Evolutionary conservation across 1,139 yeast genomes (phyloP), one percentile per base, ranked within the genome.

Genomic region (Hansenula lynferdii): DNA sequence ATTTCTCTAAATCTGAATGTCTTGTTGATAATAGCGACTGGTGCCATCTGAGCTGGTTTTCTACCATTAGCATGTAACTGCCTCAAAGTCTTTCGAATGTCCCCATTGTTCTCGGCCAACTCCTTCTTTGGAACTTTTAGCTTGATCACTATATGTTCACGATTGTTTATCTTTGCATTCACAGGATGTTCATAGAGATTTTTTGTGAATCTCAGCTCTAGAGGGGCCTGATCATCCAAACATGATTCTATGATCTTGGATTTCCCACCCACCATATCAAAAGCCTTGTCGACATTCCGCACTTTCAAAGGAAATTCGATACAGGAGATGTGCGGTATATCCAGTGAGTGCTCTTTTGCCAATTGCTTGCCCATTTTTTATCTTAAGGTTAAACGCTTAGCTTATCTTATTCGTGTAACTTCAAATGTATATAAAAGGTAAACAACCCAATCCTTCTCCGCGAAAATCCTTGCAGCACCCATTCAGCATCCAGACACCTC

Each of bases 161-260:
- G 60, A 26, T 57, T 50, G 34, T 72, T 67, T 52, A 69, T 51
- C 47, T 65, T 56, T 45, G 89, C 70, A 61, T 70, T 61, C 4
- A 92, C 67, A 0, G 97, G 96, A 58, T 92, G 98, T 47, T 85
- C 92, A 57, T 84, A 80, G 35, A 81, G 74, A 62, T 81, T 90
- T 9, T 73, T 64, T 39, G 97, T 63, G 39, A 86, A 65, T 47
- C 83, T 56, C 44, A 85, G 66, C 51, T 85, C 90, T 36, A 89
- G 66, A 14, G 71, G 62, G 30, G 61, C 60, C 7, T 65, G 64
- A 19, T 59, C 61, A 34, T 62, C 62, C 29, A 56, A 60, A 20
- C 64, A 52, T 2, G 68, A 60, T 40, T 56, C 61, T 58, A 71
- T 42, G 5, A 64, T 57, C 9, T 64, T 63, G 1, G 67, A 64